Percentiles rank a stretch among this genome's conserved stretches.
Evolutionary conservation across 352 stramenopile genomes (phyloP).

Genomic region (Thraustotheca clavata): DNA sequence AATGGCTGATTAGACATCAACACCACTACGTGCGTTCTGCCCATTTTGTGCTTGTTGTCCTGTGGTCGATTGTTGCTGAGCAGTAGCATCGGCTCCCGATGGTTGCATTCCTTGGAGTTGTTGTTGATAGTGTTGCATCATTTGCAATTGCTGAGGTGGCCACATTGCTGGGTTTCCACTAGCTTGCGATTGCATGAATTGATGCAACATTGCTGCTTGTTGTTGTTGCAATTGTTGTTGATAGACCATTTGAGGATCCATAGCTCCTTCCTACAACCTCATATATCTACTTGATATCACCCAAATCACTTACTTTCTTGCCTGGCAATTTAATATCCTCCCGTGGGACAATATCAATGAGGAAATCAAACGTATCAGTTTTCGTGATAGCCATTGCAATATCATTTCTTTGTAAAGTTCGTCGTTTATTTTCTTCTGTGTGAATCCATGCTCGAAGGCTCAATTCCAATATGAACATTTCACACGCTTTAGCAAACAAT

Average conservation of each 20-base stretch:
- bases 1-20: slow-evolving; percentile 11
- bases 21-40: neutral
- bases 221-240: slow-evolving; percentile 85
- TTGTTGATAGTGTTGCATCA: slow-evolving; percentile 86
- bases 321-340: slow-evolving; percentile 76
- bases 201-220: slow-evolving; percentile 80
- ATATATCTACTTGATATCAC: neutral
- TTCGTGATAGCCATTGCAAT: slow-evolving; percentile 87
- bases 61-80: neutral
- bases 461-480: slow-evolving; percentile 92
- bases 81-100: neutral
- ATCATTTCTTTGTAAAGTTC: slow-evolving; percentile 86
- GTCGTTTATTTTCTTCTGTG: slow-evolving; percentile 90
- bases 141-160: slow-evolving; percentile 75
- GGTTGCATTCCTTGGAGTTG: slow-evolving; percentile 41
- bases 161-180: slow-evolving; percentile 47
- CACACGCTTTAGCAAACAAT: slow-evolving; percentile 91
- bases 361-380: slow-evolving; percentile 89
- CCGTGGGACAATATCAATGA: slow-evolving; percentile 87
- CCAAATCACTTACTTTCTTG: slow-evolving; percentile 49
- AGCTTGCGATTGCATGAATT: slow-evolving; percentile 74
- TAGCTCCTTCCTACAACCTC: slow-evolving; percentile 32
- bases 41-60: slow-evolving; percentile 2
- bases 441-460: slow-evolving; percentile 84
- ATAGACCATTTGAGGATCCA: slow-evolving; percentile 71